A percentile compares a stretch with the other conserved stretches of the same genome.
Conservation (phyloP, 805 yeast genomes). For the Cyberlindnera xylosilytica region DNA sequence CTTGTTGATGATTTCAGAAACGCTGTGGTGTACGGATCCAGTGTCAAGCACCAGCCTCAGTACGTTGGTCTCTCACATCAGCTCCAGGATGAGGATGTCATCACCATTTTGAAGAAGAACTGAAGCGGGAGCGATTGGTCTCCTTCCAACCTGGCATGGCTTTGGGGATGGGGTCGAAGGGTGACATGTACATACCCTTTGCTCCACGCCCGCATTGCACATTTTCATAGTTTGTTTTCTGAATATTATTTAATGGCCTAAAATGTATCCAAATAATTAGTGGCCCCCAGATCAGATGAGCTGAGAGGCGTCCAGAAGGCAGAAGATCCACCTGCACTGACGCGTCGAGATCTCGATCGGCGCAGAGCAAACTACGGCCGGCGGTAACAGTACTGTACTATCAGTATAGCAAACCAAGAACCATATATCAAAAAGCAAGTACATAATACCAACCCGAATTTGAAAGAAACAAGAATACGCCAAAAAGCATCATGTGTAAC, state of each 20-base stretch:
- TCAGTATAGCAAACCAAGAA: neutral
- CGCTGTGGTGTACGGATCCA: constrained; percentile 89
- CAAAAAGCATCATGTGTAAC: too few species aligned
- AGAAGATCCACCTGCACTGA: too few species aligned
- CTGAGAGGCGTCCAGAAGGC: too few species aligned
- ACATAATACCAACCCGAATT: neutral
- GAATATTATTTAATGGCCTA: too few species aligned
- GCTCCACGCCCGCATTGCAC: too few species aligned
- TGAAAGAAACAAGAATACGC: too few species aligned
- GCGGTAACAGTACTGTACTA: too few species aligned
- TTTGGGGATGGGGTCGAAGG: neutral
- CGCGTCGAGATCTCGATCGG: too few species aligned
- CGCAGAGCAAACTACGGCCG: too few species aligned
- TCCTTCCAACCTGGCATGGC: neutral
- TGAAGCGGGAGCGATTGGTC: too few species aligned
- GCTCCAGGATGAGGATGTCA: constrained; percentile 94
- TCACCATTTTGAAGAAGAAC: constrained; percentile 81
- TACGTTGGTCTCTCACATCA: constrained; percentile 84
- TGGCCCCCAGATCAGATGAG: too few species aligned
- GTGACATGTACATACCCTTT: constrained; percentile 9
- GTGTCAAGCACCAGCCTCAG: constrained; percentile 98
- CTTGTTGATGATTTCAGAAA: constrained; percentile 89
- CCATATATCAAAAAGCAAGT: neutral
- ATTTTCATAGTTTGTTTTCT: constrained; percentile 1
- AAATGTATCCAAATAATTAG: too few species aligned